Conservation (phyloP, 2,329 filamentous ascomycete genomes). For the Fusarium bactridioides region DNA sequence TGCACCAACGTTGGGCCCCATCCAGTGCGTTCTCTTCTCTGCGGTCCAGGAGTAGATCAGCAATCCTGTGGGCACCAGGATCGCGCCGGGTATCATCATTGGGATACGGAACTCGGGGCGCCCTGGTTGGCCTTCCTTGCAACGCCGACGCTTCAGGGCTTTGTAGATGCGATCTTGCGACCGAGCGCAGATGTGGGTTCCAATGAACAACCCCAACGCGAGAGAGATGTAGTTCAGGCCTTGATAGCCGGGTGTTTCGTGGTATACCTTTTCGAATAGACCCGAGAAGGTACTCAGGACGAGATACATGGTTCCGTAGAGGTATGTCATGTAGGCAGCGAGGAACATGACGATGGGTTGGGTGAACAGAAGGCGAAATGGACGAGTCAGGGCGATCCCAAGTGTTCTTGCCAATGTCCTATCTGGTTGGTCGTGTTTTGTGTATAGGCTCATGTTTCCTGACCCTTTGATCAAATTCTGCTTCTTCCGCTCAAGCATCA, state of each 20-base stretch:
- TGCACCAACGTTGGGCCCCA: background rate
- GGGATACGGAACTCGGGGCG: background rate
- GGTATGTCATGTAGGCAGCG: background rate
- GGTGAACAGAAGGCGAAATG: background rate
- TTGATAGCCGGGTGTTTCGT: background rate
- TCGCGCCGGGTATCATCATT: background rate
- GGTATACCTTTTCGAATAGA: background rate
- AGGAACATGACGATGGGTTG: background rate
- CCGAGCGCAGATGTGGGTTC: background rate
- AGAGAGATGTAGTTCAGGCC: background rate
- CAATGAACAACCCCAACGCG: background rate
- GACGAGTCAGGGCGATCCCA: background rate
- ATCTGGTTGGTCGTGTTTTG: background rate
- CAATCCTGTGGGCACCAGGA: background rate
- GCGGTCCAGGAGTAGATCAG: background rate
- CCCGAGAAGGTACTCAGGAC: background rate
- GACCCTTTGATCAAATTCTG: constrained; percentile 27
- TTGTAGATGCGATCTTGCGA: background rate
- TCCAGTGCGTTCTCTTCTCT: background rate
- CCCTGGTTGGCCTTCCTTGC: background rate
- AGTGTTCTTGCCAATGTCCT: background rate
- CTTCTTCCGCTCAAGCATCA: background rate
- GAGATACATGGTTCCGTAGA: background rate
- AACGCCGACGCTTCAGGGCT: background rate
- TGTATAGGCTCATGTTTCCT: background rate